These are phyloP conservation scores for Daedaleopsis nitida DNA, from an alignment of 768 basidiomycete species.

Conservation along the genomic window DNA sequence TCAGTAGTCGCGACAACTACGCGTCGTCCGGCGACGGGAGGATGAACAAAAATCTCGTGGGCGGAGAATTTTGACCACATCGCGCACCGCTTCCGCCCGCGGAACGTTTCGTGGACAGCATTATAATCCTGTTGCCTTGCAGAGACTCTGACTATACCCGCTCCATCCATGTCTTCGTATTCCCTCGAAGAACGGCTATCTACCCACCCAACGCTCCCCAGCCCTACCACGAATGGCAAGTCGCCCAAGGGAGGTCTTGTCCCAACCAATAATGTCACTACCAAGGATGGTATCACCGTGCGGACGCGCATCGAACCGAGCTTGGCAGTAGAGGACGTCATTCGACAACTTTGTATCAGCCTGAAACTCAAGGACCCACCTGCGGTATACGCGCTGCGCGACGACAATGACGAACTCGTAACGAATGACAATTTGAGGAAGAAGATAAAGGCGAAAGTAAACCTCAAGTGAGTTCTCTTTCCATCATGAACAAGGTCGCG, in stretches of 20 bases:
- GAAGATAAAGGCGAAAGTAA: constrained; percentile 77
- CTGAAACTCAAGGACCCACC: constrained; percentile 78
- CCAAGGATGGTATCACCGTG: constrained; percentile 71
- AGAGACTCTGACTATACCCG: constrained; percentile 1
- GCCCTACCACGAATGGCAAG: constrained; percentile 20
- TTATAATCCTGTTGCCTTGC: constrained; percentile 5
- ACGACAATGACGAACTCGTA: constrained; percentile 81
- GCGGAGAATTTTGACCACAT: constrained; percentile 10
- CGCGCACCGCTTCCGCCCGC: constrained; percentile 1
- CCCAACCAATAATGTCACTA: constrained; percentile 85
- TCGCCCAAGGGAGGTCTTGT: constrained; percentile 46
- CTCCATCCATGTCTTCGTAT: constrained; percentile 14
- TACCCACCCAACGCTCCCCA: constrained; percentile 2
- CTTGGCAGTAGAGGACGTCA: constrained; percentile 80
- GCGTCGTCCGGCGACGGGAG: too few species aligned
- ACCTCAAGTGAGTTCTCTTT: constrained; percentile 62
- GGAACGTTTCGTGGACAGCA: not conserved
- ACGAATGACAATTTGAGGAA: constrained; percentile 85
- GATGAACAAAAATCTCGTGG: not conserved
- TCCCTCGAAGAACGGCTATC: constrained; percentile 6
- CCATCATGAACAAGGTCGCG: not conserved
- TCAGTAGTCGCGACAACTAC: too few species aligned
- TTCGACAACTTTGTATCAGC: constrained; percentile 80
- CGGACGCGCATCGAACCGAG: constrained; percentile 86
- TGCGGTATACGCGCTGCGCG: constrained; percentile 73